Percentiles rank a stretch among this genome's conserved stretches.
Conservation (phyloP, 1,284 basidiomycete genomes). For the Naganishia albida region DNA sequence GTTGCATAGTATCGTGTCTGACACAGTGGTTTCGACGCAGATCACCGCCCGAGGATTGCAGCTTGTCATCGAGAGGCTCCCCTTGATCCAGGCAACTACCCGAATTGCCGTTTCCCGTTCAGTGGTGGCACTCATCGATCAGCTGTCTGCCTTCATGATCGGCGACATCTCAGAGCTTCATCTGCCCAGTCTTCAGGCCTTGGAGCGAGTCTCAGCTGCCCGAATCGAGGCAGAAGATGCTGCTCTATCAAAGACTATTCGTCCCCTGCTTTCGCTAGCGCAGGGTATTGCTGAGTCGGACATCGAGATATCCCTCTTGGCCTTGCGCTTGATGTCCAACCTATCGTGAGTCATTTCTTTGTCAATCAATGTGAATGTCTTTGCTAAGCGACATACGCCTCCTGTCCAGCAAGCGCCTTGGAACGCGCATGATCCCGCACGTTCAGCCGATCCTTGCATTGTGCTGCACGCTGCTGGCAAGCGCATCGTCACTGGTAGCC, state of each 20-base stretch:
- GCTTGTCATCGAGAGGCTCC: constrained; percentile 67
- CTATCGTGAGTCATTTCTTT: constrained; percentile 17
- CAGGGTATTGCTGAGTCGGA: constrained; percentile 45
- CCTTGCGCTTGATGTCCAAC: constrained; percentile 10
- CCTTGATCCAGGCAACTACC: constrained; percentile 62
- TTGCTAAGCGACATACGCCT: not conserved
- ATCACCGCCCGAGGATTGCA: constrained; percentile 49
- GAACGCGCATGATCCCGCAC: constrained; percentile 79
- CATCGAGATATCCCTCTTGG: constrained; percentile 55
- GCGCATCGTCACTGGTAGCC: constrained; percentile 25
- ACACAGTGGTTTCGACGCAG: constrained; percentile 27
- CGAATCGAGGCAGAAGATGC: constrained; percentile 67
- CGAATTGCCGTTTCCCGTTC: constrained; percentile 59
- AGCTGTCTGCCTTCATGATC: constrained; percentile 62
- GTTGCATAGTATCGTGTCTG: not conserved
- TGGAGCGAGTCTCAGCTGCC: constrained; percentile 64
- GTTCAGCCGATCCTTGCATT: constrained; percentile 71
- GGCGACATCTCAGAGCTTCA: constrained; percentile 7
- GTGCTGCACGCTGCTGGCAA: constrained; percentile 57
- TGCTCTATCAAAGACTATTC: constrained; percentile 63
- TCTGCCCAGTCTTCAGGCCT: constrained; percentile 19
- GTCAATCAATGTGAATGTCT: not conserved
- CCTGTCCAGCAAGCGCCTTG: constrained; percentile 66
- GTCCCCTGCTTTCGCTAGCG: constrained; percentile 54
- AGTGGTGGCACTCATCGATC: constrained; percentile 57